phyloP scores from a whole-genome alignment of 306 rosid genomes.

The apple (Malus domestica) region DNA sequence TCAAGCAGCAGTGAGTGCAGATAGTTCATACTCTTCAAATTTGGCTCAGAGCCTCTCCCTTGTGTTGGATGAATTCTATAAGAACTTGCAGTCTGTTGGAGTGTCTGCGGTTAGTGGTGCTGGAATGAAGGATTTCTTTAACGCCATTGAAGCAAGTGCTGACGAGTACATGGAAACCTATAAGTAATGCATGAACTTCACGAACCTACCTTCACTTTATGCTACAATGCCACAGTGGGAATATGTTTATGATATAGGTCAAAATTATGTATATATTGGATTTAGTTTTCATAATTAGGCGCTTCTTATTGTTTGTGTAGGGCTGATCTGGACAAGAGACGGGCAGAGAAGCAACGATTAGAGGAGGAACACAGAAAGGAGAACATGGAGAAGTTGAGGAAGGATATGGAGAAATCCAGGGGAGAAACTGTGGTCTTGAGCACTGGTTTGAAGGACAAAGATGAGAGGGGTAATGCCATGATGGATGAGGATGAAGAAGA shows the following conservation, averaged over 20 bases:
- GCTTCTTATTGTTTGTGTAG: conserved; percentile 25
- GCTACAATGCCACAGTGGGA: background rate
- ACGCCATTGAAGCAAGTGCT: conserved; percentile 63
- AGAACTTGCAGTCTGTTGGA: conserved; percentile 69
- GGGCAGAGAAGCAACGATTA: conserved; percentile 61
- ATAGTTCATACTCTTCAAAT: conserved; percentile 49
- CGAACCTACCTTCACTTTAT: background rate
- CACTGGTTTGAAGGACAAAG: conserved; percentile 65
- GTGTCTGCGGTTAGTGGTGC: conserved; percentile 78
- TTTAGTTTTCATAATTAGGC: background rate
- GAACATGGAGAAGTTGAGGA: conserved; percentile 64
- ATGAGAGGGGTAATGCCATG: conserved; percentile 22
- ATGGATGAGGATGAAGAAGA: conserved; percentile 43
- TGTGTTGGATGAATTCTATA: conserved; percentile 77
- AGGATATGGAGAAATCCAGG: conserved; percentile 58
- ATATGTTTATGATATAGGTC: background rate
- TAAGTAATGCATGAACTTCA: conserved; percentile 36
- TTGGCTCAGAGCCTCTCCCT: conserved; percentile 73
- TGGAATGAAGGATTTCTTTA: conserved; percentile 70
- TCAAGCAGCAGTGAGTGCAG: conserved; percentile 61
- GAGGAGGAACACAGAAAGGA: conserved; percentile 74
- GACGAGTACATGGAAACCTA: conserved; percentile 75
- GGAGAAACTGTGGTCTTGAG: conserved; percentile 70
- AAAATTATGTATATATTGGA: background rate
- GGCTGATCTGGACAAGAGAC: conserved; percentile 81